phyloP scores from a whole-genome alignment of 139 green algal genomes.

The Marvania coccoides region DNA sequence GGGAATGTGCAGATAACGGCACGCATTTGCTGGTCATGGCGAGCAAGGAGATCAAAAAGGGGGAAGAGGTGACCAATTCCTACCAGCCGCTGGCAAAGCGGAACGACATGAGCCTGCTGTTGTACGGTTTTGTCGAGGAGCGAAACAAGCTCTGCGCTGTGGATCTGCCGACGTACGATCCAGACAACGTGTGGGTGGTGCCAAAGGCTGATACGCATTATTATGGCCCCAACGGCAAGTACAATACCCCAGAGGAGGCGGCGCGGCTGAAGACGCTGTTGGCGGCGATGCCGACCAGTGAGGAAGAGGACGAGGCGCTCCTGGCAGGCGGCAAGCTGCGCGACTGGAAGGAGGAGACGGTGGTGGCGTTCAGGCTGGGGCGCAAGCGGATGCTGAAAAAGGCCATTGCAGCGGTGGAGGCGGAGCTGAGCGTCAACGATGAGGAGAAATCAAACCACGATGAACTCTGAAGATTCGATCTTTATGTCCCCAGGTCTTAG shows the following conservation, averaged over 20 bases:
- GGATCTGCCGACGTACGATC: neutral
- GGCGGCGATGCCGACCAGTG: neutral
- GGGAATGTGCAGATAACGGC: neutral
- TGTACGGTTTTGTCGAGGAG: neutral
- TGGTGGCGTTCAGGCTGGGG: slow-evolving; percentile 2
- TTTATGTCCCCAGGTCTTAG: neutral
- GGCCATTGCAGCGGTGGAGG: neutral
- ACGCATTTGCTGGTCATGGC: neutral
- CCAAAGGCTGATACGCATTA: neutral
- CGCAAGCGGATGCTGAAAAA: neutral
- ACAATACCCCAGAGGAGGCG: neutral
- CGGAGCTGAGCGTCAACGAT: neutral
- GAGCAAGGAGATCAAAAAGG: neutral
- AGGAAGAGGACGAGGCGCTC: neutral
- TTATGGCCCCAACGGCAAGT: neutral
- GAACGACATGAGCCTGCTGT: neutral
- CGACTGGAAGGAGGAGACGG: neutral
- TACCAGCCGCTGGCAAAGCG: neutral
- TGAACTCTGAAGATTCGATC: neutral
- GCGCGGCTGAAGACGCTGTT: neutral
- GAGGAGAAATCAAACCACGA: neutral
- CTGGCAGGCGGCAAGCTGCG: neutral
- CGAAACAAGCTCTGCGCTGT: neutral
- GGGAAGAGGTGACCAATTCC: neutral
- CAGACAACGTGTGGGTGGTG: neutral